phyloP scores from a whole-genome alignment of 2,329 filamentous ascomycete species.

The Stachybotrys elegans region DNA sequence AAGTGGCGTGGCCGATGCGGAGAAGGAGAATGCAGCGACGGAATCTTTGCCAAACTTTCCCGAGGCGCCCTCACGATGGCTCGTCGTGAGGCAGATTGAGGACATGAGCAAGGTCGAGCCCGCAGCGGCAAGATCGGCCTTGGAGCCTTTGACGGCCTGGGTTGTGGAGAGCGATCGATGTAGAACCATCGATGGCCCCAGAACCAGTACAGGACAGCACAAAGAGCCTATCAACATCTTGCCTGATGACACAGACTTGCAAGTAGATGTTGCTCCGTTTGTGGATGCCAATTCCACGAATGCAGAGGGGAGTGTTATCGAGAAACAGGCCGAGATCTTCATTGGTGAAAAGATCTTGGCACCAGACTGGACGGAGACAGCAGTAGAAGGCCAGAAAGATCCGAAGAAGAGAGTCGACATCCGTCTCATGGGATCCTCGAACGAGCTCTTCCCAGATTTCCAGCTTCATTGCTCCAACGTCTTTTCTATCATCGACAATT shows the following conservation, averaged over 20 bases:
- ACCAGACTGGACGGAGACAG: slow-evolving; percentile 7
- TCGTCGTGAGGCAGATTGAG: slow-evolving; percentile 28
- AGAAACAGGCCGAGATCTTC: slow-evolving; percentile 35
- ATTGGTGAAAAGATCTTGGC: slow-evolving; percentile 26
- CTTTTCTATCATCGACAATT: slow-evolving; percentile 34
- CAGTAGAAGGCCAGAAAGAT: not conserved
- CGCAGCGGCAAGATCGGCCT: not conserved
- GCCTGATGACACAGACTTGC: slow-evolving; percentile 23
- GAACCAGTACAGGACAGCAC: not conserved
- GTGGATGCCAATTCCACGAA: slow-evolving; percentile 15
- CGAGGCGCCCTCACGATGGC: slow-evolving; percentile 27
- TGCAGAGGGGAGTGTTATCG: slow-evolving; percentile 14
- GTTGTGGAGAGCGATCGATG: slow-evolving; percentile 32
- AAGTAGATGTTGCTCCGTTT: slow-evolving; percentile 35
- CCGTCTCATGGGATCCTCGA: slow-evolving; percentile 15
- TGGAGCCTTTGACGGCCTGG: slow-evolving; percentile 21
- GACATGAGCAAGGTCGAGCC: slow-evolving; percentile 10
- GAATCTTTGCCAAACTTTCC: slow-evolving; percentile 10
- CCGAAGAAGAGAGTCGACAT: slow-evolving; percentile 3
- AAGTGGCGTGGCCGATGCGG: slow-evolving; percentile 13
- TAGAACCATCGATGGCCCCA: slow-evolving; percentile 21
- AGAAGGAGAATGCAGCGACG: slow-evolving; percentile 2
- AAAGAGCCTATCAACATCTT: slow-evolving; percentile 9
- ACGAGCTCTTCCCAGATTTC: slow-evolving; percentile 35
- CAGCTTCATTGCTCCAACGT: slow-evolving; percentile 35